These are phyloP conservation scores for Thraustotheca clavata DNA, from an alignment of 352 stramenopile species.

Conservation along the genomic window DNA sequence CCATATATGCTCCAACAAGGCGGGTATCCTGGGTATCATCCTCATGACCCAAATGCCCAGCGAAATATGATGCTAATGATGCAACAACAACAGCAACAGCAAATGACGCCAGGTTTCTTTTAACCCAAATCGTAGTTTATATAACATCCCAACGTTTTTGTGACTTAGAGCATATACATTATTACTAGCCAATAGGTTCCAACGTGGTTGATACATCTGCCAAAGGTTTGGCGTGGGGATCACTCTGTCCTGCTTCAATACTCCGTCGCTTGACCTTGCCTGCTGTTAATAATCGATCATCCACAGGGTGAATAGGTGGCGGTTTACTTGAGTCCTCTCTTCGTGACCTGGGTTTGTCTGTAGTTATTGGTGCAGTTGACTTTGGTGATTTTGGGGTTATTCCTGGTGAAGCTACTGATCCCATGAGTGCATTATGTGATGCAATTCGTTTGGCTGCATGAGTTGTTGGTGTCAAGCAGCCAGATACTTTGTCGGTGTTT, in stretches of 20 bases:
- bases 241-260: background rate
- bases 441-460: background rate
- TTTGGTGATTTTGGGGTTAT: background rate
- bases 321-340: background rate
- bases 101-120: background rate
- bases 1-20: background rate
- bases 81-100: conserved; percentile 1
- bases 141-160: background rate
- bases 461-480: background rate
- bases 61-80: conserved; percentile 6
- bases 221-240: background rate
- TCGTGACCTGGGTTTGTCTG: conserved; percentile 1
- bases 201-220: background rate
- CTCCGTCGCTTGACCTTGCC: conserved; percentile 5
- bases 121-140: background rate
- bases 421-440: background rate
- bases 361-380: background rate
- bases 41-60: background rate
- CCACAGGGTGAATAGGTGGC: conserved; percentile 11
- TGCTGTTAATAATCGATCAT: background rate
- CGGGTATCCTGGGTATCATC: background rate
- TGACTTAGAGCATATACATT: background rate
- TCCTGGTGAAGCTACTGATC: background rate
- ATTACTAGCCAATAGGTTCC: background rate
- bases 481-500: background rate